Conservation (phyloP, 306 rosid species). For the Cicer bijugum region DNA sequence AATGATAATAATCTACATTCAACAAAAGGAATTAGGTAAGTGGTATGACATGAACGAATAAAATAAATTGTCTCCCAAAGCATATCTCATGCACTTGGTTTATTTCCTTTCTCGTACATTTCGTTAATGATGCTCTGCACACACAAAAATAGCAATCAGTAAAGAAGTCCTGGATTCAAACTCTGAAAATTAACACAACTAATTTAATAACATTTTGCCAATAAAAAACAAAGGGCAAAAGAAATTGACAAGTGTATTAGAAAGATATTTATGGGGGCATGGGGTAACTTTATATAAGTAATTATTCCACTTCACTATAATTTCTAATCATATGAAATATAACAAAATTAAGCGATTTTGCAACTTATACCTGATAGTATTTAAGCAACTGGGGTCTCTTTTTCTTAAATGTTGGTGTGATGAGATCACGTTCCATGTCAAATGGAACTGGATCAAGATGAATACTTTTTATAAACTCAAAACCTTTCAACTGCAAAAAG, state of each 20-base stretch:
- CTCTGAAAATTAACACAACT: no score
- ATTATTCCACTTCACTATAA: background rate
- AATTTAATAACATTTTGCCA: no score
- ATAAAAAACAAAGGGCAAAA: background rate
- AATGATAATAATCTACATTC: constrained; percentile 29
- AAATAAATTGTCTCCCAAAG: constrained; percentile 31
- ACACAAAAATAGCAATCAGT: constrained; percentile 36
- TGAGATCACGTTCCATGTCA: constrained; percentile 89
- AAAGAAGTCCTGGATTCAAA: no score
- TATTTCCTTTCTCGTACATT: constrained; percentile 67
- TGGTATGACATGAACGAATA: constrained; percentile 21
- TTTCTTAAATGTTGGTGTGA: constrained; percentile 87
- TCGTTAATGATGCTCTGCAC: constrained; percentile 63
- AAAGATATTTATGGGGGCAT: background rate
- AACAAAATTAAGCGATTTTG: constrained; percentile 20
- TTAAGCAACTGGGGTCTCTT: constrained; percentile 88
- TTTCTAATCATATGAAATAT: background rate
- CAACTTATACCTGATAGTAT: constrained; percentile 70
- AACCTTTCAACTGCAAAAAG: constrained; percentile 85
- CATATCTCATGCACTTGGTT: constrained; percentile 49
- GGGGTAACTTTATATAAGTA: background rate
- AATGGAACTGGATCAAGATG: constrained; percentile 92
- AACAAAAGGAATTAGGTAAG: constrained; percentile 12
- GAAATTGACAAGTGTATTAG: background rate
- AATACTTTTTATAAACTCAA: constrained; percentile 69